These are phyloP conservation scores for Plasmodium inui DNA, from an alignment of 169 alveolate species.

Conservation along the genomic window DNA sequence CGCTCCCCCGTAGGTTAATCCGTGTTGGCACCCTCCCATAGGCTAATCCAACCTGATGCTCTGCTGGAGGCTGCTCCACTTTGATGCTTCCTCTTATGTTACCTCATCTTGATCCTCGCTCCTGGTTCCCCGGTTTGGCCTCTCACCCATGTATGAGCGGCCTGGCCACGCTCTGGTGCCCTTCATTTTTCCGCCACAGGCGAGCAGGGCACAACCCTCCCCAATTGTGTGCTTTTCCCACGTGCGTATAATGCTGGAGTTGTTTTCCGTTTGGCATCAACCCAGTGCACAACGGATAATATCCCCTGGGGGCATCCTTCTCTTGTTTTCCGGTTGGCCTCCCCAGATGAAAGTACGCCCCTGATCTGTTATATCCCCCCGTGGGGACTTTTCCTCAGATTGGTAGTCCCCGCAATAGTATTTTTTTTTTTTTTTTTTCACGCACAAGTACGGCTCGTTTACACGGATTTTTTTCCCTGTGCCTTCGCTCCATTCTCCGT, in stretches of 20 bases:
- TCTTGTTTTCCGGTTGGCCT: background rate
- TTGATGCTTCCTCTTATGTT: background rate
- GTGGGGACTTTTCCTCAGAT: background rate
- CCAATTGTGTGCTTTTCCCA: background rate
- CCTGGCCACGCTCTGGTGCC: background rate
- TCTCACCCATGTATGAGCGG: background rate
- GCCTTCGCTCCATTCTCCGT: background rate
- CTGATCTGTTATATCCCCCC: background rate
- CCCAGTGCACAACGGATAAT: no score
- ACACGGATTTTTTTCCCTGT: background rate
- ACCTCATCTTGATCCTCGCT: background rate
- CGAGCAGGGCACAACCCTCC: background rate
- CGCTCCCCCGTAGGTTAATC: no score
- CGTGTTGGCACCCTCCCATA: background rate
- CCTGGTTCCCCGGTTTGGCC: background rate
- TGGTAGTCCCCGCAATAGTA: background rate
- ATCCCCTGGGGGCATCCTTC: no score
- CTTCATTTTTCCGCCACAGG: background rate
- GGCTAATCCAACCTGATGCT: background rate
- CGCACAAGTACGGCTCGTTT: background rate
- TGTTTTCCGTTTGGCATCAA: background rate
- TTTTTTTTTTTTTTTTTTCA: no score
- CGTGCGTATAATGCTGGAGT: background rate
- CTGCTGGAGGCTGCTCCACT: background rate
- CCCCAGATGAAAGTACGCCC: background rate